Conservation (phyloP, 2,329 filamentous ascomycete species). For the Trichoderma oligosporum region DNA sequence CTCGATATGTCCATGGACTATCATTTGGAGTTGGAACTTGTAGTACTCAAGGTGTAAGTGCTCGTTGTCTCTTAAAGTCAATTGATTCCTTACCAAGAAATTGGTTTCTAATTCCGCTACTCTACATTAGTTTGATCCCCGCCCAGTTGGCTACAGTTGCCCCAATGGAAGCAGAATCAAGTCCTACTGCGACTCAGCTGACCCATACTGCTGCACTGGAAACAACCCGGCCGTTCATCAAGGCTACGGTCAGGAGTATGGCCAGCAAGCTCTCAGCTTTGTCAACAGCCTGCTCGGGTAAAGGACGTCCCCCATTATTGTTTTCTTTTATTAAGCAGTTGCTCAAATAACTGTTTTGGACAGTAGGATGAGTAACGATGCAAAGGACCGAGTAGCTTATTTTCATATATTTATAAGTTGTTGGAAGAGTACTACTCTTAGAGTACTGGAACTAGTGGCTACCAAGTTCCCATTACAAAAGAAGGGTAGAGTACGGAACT, state of each 20-base stretch:
- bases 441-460: too few species aligned
- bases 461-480: too few species aligned
- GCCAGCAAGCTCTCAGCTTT: conserved; percentile 55
- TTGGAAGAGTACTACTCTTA: too few species aligned
- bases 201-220: conserved; percentile 65
- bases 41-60: conserved; percentile 51
- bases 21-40: conserved; percentile 50
- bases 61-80: too few species aligned
- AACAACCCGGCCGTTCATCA: conserved; percentile 58
- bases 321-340: neutral
- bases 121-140: conserved; percentile 53
- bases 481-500: too few species aligned
- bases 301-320: neutral
- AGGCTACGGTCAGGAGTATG: conserved; percentile 61
- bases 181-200: conserved; percentile 61
- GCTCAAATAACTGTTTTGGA: too few species aligned
- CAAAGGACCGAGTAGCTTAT: too few species aligned
- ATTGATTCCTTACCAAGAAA: neutral
- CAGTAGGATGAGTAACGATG: neutral
- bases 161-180: conserved; percentile 51
- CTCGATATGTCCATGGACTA: conserved; percentile 52
- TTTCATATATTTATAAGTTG: too few species aligned
- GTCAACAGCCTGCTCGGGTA: conserved; percentile 43
- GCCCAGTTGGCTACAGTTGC: conserved; percentile 55
- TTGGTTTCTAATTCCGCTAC: neutral